Conservation (phyloP, 2,329 filamentous ascomycete genomes). For the Pseudogymnoascus sp. region DNA sequence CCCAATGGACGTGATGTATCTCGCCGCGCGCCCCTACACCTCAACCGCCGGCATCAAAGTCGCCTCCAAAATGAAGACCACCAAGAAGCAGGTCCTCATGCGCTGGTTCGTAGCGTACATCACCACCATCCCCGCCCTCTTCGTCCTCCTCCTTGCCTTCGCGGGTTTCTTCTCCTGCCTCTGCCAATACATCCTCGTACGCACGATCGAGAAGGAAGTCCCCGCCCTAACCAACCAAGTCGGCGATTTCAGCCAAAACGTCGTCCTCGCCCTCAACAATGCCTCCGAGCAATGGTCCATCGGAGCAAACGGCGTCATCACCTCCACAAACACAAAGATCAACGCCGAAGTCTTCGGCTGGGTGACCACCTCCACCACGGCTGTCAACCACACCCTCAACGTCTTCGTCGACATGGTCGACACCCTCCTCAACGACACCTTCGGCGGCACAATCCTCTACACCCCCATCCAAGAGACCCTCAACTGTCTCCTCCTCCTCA, state of each 20-base stretch:
- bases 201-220: constrained; percentile 52
- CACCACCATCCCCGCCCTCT: constrained; percentile 58
- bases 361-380: constrained; percentile 73
- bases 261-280: constrained; percentile 53
- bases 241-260: constrained; percentile 54
- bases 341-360: constrained; percentile 81
- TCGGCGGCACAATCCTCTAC: constrained; percentile 73
- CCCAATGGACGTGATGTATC: constrained; percentile 80
- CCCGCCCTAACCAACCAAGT: constrained; percentile 57
- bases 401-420: constrained; percentile 71
- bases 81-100: constrained; percentile 53
- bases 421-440: constrained; percentile 63
- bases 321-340: constrained; percentile 56
- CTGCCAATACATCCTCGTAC: constrained; percentile 59
- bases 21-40: constrained; percentile 72
- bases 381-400: constrained; percentile 80
- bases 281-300: constrained; percentile 56
- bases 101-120: constrained; percentile 60
- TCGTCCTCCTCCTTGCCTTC: constrained; percentile 57
- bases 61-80: constrained; percentile 53
- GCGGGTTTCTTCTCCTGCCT: constrained; percentile 59
- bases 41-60: constrained; percentile 62
- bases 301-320: constrained; percentile 53
- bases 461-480: constrained; percentile 71
- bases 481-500: constrained; percentile 79